Evolutionary conservation across 495 filamentous ascomycete species (phyloP).

Genomic region (Lepraria neglecta): DNA sequence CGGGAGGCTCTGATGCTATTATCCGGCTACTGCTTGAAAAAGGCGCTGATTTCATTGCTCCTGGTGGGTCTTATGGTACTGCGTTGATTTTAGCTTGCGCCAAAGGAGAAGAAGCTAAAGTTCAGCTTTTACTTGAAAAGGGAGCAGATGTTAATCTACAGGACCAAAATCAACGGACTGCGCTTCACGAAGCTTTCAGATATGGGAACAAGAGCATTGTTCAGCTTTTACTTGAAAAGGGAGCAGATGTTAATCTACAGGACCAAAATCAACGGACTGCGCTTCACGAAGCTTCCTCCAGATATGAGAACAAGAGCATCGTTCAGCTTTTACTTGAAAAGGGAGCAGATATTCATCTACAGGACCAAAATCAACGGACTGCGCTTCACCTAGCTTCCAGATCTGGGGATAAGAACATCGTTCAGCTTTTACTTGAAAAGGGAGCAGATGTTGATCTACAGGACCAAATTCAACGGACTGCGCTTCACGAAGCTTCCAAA

Average conservation of each 20-base stretch:
- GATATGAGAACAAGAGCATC: neutral
- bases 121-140: neutral
- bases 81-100: slow-evolving; percentile 20
- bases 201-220: neutral
- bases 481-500: neutral
- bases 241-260: slow-evolving; percentile 16
- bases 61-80: slow-evolving; percentile 11
- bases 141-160: slow-evolving; percentile 2
- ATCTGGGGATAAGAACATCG: slow-evolving; percentile 12
- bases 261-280: neutral
- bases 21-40: slow-evolving; percentile 9
- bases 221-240: slow-evolving; percentile 13
- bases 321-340: neutral
- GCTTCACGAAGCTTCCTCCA: neutral
- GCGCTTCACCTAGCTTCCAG: neutral
- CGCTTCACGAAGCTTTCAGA: neutral
- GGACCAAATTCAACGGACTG: neutral
- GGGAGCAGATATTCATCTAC: slow-evolving; percentile 7
- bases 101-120: slow-evolving; percentile 1
- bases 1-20: too few relatives aligned
- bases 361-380: slow-evolving; percentile 12
- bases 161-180: neutral
- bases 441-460: slow-evolving; percentile 1
- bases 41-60: slow-evolving; percentile 19
- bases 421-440: slow-evolving; percentile 22